Evolutionary conservation across 192 early-diverging fungal species (phyloP), one percentile per base, ranked within the genome.

Genomic region (Diversispora epigaea): DNA sequence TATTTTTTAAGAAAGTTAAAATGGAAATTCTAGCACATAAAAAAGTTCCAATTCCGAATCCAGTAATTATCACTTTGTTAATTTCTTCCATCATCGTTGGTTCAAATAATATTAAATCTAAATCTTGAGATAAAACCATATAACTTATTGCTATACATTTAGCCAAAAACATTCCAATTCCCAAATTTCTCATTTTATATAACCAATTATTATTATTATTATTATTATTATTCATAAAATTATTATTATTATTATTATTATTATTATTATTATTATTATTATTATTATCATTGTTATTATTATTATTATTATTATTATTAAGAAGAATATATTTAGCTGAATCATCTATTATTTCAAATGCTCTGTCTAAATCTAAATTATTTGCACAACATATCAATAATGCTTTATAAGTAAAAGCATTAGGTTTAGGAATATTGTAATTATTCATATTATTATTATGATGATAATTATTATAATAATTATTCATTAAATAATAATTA

Each of bases 381-480:
- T 64, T 64, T 5, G 62, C 62, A 10, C 43, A 64, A 0, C 39
- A 32, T 44, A 64, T 44, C 7, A 64, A n/a, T 17, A 64, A 64
- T 64, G 9, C n/a, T 64, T 64, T 64, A 64, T 64, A 64, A 43
- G 62, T 64, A 17, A n/a, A 10, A 64, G 44, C 15, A 9, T 64
- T n/a, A 3, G 41, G 41, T 44, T 5, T 32, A 32, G 25, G 25
- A 32, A 32, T 32, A 32, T 32, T 32, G 2, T 32, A 32, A 32
- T 32, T 32, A 32, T 32, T 32, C 25, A 32, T 32, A 32, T 32
- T 32, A 32, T 32, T 32, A 32, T 32, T 1, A 32, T 32, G 25
- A 32, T n/a, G n/a, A n/a, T 44, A 7, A 64, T 17, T 8, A 41
- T 39, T 39, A 32, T 39, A 7, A 40, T 40, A 4, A 43, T 41